Evolutionary conservation across 345 rosid genomes (phyloP), one percentile per base, ranked within the genome.

Genomic region (Gossypium rotundifolium): DNA sequence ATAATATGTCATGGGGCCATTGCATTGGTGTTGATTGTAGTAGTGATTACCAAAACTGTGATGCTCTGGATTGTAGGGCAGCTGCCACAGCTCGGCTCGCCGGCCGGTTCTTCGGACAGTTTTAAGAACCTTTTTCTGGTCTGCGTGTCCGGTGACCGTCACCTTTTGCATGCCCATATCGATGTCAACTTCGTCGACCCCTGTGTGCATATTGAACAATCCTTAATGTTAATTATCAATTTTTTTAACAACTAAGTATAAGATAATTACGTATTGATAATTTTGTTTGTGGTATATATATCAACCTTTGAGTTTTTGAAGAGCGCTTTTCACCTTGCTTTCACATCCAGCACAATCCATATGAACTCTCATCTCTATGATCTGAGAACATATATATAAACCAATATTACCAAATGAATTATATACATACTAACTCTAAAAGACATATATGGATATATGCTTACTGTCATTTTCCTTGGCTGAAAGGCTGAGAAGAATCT

Each of bases 281-380:
- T 46, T 46, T 46, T 49, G 53, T 46, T 46, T 49, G 53, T 13
- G 53, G 53, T 49, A 8, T 11, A 2, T 8, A 13, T 49, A 16
- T 22, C 13, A 11, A 91, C 98, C 94, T 94, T 90, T 86, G 51
- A 86, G 79, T 62, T 88, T 91, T 33, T 86, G 82, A 60, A 94
- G 96, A 9, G 89, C 75, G 67, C 18, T 71, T 79, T 80, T 89
- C 10, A 90, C 94, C 80, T 83, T 87, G 80, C 87, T 86, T 71
- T 94, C 89, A 79, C 97, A 91, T 65, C 98, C 97, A 22, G 76
- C 86, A 73, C 97, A 94, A 61, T 91, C 98, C 81, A 91, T 94
- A 65, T 93, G 90, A 65, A 91, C 98, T 83, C 94, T 83, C 93
- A 91, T 87, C 80, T 94, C 96, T 60, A 77, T 85, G 55, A 88